Conservation (phyloP, 768 basidiomycete genomes). For the Termitomyces sp. region DNA sequence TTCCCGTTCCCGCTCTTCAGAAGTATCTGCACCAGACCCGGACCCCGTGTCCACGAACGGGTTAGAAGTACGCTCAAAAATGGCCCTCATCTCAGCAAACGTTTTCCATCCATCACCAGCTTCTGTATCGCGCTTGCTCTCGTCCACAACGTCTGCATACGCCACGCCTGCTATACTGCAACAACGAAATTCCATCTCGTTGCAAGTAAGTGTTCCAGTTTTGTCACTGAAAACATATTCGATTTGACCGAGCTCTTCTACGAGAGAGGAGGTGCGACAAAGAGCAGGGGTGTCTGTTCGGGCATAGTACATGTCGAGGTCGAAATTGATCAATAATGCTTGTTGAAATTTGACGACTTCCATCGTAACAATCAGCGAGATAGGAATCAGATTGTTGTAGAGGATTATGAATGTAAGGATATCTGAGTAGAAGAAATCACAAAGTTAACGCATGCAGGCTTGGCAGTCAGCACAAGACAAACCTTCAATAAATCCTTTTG, state of each 20-base stretch:
- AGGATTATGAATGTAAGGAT: slow-evolving; percentile 97
- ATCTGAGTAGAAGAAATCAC: slow-evolving; percentile 41
- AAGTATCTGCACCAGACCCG: slow-evolving; percentile 22
- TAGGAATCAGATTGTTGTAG: slow-evolving; percentile 98
- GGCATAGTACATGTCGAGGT: slow-evolving; percentile 97
- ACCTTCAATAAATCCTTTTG: slow-evolving; percentile 83
- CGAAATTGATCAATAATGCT: slow-evolving; percentile 94
- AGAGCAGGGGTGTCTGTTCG: slow-evolving; percentile 94
- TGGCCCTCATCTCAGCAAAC: slow-evolving; percentile 64
- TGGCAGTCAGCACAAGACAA: slow-evolving; percentile 7
- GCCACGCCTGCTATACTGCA: slow-evolving; percentile 85
- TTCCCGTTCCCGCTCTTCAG: slow-evolving; percentile 39
- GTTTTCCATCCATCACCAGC: slow-evolving; percentile 68
- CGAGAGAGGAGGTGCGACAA: slow-evolving; percentile 95
- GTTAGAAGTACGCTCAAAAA: slow-evolving; percentile 48
- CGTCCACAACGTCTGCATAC: slow-evolving; percentile 91
- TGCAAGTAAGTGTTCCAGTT: slow-evolving; percentile 92
- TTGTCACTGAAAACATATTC: slow-evolving; percentile 96
- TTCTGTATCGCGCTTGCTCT: slow-evolving; percentile 63
- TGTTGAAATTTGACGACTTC: slow-evolving; percentile 99
- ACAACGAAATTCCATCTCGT: slow-evolving; percentile 97
- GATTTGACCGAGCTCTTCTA: slow-evolving; percentile 98
- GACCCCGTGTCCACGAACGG: slow-evolving; percentile 54
- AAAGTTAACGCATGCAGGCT: slow-evolving; percentile 8
- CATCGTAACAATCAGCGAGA: slow-evolving; percentile 99